Evolutionary conservation across 208 protist genomes (phyloP).

Genomic region (Angomonas ambiguus): DNA sequence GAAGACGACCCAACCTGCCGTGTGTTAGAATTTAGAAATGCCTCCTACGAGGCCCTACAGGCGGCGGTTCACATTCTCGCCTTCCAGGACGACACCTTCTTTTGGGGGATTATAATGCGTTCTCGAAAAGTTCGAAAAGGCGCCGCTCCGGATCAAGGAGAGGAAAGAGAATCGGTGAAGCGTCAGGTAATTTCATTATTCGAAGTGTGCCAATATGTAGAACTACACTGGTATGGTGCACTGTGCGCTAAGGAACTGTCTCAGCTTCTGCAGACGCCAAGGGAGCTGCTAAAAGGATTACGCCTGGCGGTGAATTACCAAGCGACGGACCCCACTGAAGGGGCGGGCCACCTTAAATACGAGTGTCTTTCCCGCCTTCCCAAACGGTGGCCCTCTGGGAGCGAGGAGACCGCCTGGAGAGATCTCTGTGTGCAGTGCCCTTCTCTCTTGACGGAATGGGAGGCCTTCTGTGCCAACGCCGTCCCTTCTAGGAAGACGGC

Average conservation of each 20-base stretch:
- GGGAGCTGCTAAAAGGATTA: background rate
- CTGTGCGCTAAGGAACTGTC: conserved; percentile 6
- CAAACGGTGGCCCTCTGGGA: background rate
- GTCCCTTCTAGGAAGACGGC: background rate
- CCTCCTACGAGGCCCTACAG: conserved; percentile 16
- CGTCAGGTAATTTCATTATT: conserved; percentile 1
- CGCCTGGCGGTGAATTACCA: background rate
- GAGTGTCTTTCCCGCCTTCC: conserved; percentile 1
- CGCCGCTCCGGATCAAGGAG: background rate
- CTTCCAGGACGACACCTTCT: conserved; percentile 19
- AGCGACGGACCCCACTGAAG: conserved; percentile 1
- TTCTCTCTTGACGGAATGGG: conserved; percentile 10
- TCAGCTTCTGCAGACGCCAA: background rate
- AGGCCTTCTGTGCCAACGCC: conserved; percentile 12
- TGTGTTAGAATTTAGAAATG: conserved; percentile 16
- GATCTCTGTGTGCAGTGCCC: background rate
- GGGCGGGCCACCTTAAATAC: background rate
- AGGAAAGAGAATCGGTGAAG: background rate
- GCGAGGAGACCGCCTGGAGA: background rate
- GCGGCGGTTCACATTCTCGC: conserved; percentile 19
- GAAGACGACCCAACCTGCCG: background rate
- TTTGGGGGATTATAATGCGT: conserved; percentile 14
- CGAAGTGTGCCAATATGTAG: conserved; percentile 4
- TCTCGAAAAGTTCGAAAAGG: background rate
- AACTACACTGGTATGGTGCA: conserved; percentile 6